phyloP scores from a whole-genome alignment of 1,284 basidiomycete species.

The Takashimella koratensis region DNA sequence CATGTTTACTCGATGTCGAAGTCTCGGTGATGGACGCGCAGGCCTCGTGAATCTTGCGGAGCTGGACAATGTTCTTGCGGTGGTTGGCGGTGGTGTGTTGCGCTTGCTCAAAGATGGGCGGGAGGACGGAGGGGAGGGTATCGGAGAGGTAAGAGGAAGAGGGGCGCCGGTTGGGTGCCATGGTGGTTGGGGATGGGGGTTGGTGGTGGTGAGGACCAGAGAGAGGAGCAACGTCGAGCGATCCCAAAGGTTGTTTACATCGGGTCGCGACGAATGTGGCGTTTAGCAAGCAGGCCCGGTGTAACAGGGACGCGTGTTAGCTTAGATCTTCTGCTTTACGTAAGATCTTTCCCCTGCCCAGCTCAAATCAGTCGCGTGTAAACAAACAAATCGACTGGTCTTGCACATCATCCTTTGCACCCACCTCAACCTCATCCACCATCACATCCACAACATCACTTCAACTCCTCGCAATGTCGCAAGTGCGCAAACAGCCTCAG shows the following conservation, averaged over 20 bases:
- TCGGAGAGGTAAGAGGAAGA: slow-evolving; percentile 36
- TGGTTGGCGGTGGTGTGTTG: slow-evolving; percentile 81
- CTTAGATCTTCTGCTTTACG: too few relatives aligned
- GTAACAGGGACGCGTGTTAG: too few relatives aligned
- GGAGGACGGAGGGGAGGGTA: slow-evolving; percentile 47
- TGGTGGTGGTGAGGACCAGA: neutral
- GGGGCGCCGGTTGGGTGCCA: slow-evolving; percentile 16
- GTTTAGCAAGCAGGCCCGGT: too few relatives aligned
- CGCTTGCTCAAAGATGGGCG: slow-evolving; percentile 72
- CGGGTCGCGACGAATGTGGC: too few relatives aligned
- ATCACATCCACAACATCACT: slow-evolving; percentile 2
- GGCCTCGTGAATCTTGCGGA: slow-evolving; percentile 75
- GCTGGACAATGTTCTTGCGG: slow-evolving; percentile 82
- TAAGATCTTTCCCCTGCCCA: too few relatives aligned
- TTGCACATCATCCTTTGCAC: neutral
- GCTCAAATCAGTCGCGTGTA: neutral
- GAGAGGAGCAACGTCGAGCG: neutral
- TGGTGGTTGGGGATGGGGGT: too few relatives aligned
- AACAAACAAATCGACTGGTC: slow-evolving; percentile 5
- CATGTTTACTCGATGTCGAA: slow-evolving; percentile 22
- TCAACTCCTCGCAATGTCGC: slow-evolving; percentile 17
- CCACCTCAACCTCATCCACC: neutral
- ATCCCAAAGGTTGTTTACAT: slow-evolving; percentile 6
- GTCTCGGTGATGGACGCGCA: slow-evolving; percentile 61
- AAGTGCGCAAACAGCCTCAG: slow-evolving; percentile 13